Conservation (phyloP, 148 eudicot genomes). For the Rhododendron ovatum region DNA sequence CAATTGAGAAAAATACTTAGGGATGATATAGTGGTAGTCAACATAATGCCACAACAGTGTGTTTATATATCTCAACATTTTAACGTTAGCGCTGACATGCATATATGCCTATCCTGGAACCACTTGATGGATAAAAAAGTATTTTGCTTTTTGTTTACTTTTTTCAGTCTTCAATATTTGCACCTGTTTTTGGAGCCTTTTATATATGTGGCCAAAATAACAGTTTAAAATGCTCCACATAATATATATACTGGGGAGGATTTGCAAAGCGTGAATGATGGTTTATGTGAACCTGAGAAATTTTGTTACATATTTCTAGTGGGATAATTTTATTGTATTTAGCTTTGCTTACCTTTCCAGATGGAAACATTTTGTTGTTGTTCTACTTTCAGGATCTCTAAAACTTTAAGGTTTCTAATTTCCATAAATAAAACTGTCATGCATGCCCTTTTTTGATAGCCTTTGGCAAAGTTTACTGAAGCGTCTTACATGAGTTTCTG, state of each 20-base stretch:
- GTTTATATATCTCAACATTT: neutral
- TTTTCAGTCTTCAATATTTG: neutral
- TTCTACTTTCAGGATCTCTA: neutral
- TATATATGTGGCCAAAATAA: neutral
- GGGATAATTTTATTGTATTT: neutral
- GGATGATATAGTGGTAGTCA: neutral
- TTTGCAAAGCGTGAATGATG: neutral
- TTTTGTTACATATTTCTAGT: neutral
- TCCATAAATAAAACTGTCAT: neutral
- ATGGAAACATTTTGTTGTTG: neutral
- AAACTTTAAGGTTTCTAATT: neutral
- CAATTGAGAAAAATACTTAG: neutral
- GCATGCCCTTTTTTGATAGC: neutral
- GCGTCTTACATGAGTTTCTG: neutral
- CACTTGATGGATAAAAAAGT: neutral
- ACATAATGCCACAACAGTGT: neutral
- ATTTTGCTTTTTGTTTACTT: neutral
- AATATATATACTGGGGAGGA: neutral
- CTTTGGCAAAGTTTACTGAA: neutral
- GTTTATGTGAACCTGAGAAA: neutral
- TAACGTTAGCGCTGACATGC: neutral
- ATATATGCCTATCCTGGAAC: neutral
- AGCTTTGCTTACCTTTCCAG: neutral
- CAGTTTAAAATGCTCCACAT: neutral
- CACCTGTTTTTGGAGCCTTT: neutral